These are phyloP conservation scores for Aspergillus pseudonomiae DNA, from an alignment of 2,329 filamentous ascomycete genomes.

Conservation along the genomic window DNA sequence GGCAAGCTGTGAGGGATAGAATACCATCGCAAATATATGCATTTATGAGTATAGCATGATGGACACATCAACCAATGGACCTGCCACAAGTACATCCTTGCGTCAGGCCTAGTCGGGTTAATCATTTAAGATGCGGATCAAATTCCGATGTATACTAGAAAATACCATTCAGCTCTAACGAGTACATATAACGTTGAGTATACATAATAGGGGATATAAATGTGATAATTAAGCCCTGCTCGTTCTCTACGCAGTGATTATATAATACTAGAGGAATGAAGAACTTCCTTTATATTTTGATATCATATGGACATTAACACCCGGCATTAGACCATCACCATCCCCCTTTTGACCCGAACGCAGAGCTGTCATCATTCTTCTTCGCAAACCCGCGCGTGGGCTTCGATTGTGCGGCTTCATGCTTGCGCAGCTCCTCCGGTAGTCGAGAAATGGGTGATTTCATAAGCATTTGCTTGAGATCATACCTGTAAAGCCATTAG, in stretches of 20 bases:
- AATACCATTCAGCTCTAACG: not conserved
- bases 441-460: slow-evolving; percentile 88
- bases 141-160: not conserved
- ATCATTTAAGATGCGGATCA: not conserved
- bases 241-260: not conserved
- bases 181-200: not conserved
- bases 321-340: slow-evolving; percentile 25
- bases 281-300: not conserved
- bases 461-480: slow-evolving; percentile 91
- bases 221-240: not conserved
- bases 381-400: slow-evolving; percentile 51
- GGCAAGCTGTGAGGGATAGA: slow-evolving; percentile 34
- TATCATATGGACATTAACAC: slow-evolving; percentile 1
- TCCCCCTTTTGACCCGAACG: slow-evolving; percentile 41
- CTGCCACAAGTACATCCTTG: not conserved
- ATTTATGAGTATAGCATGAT: not conserved
- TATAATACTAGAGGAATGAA: not conserved
- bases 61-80: not conserved
- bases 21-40: not conserved
- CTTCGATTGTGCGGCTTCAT: slow-evolving; percentile 89
- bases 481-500: slow-evolving; percentile 57
- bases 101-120: not conserved
- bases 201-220: slow-evolving; percentile 3
- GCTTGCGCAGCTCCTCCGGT: slow-evolving; percentile 85
- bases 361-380: slow-evolving; percentile 51